phyloP scores from a whole-genome alignment of 164 flowering plant species.

The Vitis amurensis region DNA sequence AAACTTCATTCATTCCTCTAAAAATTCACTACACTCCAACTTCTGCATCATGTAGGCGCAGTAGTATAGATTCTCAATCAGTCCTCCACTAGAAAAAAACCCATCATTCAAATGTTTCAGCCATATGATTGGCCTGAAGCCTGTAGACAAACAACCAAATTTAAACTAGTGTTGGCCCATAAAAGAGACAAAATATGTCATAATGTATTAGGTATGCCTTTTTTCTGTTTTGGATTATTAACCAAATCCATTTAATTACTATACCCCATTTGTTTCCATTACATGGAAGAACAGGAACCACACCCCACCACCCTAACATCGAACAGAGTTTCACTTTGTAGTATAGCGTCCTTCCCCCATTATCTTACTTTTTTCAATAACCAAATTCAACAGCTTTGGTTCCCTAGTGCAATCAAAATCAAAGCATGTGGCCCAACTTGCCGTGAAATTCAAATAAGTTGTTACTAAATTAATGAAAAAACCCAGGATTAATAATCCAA shows the following conservation, averaged over 20 bases:
- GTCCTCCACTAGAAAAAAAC: background rate
- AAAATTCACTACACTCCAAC: too few species aligned
- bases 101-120: slow-evolving; percentile 5
- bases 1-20: too few species aligned
- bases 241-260: background rate
- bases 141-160: slow-evolving; percentile 1
- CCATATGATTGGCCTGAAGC: background rate
- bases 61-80: too few species aligned
- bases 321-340: slow-evolving; percentile 13
- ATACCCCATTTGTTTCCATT: slow-evolving; percentile 10
- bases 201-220: slow-evolving; percentile 3
- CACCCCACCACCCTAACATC: slow-evolving; percentile 17
- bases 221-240: background rate
- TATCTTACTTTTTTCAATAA: background rate
- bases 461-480: too few species aligned
- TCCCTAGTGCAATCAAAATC: too few species aligned
- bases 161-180: background rate
- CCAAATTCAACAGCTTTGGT: too few species aligned
- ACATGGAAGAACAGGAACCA: background rate
- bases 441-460: too few species aligned
- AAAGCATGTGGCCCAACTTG: too few species aligned
- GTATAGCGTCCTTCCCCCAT: slow-evolving; percentile 3
- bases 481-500: too few species aligned
- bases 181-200: slow-evolving; percentile 12
- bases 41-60: too few species aligned